Base-by-base conservation (phyloP, 345 rosid genomes). In the Sapria himalayana region DNA sequence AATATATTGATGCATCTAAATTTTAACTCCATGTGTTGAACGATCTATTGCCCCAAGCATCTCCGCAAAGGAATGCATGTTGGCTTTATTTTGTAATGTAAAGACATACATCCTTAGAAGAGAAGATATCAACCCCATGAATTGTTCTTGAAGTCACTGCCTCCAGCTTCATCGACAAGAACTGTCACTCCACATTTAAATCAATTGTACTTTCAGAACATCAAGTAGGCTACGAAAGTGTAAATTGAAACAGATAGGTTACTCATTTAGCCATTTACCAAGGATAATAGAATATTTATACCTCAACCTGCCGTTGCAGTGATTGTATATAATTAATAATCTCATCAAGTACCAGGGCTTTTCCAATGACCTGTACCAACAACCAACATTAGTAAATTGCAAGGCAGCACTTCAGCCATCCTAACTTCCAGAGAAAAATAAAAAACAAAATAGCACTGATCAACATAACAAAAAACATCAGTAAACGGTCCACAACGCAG, bases 111-210 rank as follows among this genome's bases (percentile, higher is more conserved):
- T 75, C 85, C 72, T 76, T 79, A 1, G 73, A 48, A 62, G 81
- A 77, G 48, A 80, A 80, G 43, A 48, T 76, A 37, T 80, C 91
- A 1, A 72, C 66, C 13, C 56, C 66, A 29, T 76, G 68, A 55
- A 19, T 72, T 70, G 72, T 55, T 70, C 79, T 70, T 22, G 81
- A 42, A 52, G 73, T 79, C 25, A 85, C 85, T 12, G 93, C 76
- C 62, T 80, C 93, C 7, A 85, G 96, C 65, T 85, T 85, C 93
- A 80, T 76, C 8, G 93, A 85, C 46, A 85, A 60, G 60, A 85
- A 85, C 96, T 85, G 73, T 63, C n/a, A n/a, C n/a, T n/a, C n/a
- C n/a, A n/a, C n/a, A n/a, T n/a, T n/a, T n/a, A n/a, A n/a, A n/a
- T n/a, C n/a, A n/a, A n/a, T n/a, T n/a, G n/a, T n/a, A n/a, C n/a